phyloP scores from a whole-genome alignment of 352 stramenopile species.

The Phytophthora lateralis region DNA sequence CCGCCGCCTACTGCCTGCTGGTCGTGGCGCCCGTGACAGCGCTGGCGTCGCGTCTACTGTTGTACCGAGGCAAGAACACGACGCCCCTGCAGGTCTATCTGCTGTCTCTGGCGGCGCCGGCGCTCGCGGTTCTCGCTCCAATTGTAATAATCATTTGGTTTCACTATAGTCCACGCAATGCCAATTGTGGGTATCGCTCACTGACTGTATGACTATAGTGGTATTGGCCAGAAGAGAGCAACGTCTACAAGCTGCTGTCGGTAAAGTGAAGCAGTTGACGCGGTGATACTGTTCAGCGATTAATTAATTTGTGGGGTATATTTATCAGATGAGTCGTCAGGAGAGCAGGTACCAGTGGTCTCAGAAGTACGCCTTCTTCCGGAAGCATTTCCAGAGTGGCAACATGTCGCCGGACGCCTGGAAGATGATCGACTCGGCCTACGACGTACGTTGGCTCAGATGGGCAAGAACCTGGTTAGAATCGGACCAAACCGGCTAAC shows the following conservation, averaged over 20 bases:
- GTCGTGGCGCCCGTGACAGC: constrained; percentile 47
- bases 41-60: constrained; percentile 41
- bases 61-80: constrained; percentile 47
- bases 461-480: background rate
- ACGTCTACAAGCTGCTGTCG: constrained; percentile 38
- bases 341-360: constrained; percentile 59
- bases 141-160: constrained; percentile 23
- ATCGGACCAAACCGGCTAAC: constrained; percentile 13
- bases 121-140: constrained; percentile 46
- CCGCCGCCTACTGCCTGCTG: constrained; percentile 51
- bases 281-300: background rate
- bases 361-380: constrained; percentile 67
- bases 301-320: background rate
- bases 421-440: constrained; percentile 57
- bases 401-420: constrained; percentile 60
- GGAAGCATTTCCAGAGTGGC: constrained; percentile 51
- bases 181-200: background rate
- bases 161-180: background rate
- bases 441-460: constrained; percentile 50
- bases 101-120: constrained; percentile 46
- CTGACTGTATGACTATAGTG: constrained; percentile 22
- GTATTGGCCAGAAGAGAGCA: constrained; percentile 34
- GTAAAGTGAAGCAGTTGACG: constrained; percentile 8
- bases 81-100: constrained; percentile 49
- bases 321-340: constrained; percentile 53